Evolutionary conservation across 768 basidiomycete genomes (phyloP).

Genomic region (Tulasnella sp.): DNA sequence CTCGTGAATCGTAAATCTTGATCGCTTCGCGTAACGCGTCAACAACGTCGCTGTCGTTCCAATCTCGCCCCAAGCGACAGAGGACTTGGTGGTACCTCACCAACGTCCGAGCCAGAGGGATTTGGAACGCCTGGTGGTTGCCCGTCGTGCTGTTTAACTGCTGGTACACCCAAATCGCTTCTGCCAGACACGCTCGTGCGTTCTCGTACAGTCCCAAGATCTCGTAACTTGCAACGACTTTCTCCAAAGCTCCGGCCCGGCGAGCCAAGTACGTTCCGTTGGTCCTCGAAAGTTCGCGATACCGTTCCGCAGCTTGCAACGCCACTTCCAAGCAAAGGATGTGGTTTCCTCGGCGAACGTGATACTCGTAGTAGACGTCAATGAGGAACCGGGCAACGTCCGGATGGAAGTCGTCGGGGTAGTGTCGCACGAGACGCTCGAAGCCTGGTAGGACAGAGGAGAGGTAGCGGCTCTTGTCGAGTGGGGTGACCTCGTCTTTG

Average conservation of each 20-base stretch:
- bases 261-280: background rate
- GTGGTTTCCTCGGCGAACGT: background rate
- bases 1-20: background rate
- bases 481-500: background rate
- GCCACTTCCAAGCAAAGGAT: background rate
- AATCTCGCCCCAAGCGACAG: background rate
- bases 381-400: background rate
- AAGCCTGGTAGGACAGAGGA: background rate
- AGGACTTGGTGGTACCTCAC: background rate
- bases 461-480: background rate
- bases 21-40: background rate
- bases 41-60: slow-evolving; percentile 1
- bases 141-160: background rate
- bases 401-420: background rate
- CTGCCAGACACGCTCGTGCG: background rate
- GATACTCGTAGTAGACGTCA: background rate
- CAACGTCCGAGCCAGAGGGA: background rate
- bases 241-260: background rate
- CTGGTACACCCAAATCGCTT: background rate
- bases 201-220: background rate
- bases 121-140: background rate
- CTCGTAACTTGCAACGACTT: background rate
- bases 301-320: background rate
- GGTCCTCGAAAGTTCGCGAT: background rate
- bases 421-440: background rate